Evolutionary conservation across 768 basidiomycete species (phyloP), one percentile per base, ranked within the genome.

Genomic region (Lepiota brunneoincarnata): DNA sequence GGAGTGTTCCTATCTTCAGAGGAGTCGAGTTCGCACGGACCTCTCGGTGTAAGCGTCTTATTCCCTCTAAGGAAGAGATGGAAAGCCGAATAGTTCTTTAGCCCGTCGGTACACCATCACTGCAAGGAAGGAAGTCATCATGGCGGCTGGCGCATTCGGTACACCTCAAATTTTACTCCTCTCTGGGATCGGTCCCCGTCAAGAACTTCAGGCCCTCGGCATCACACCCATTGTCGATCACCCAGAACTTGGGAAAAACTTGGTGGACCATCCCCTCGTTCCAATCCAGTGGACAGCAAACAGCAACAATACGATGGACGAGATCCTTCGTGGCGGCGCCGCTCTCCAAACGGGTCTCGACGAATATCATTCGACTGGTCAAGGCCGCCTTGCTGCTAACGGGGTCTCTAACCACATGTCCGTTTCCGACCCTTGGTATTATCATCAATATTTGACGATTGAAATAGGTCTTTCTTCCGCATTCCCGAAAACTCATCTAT

Each of bases 181-280:
- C 6, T 79, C 78, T 18, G 69, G 69, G 2, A 75, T 81, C 50
- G 80, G 80, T 5, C 69, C 72, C 49, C 51, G 62, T 6, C 43
- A 51, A 0, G 63, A 71, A 15, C 69, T 82, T 6, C 38, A 51
- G 0, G 48, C 62, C 0, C 61, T 77, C n/a, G 74, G 70, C 1
- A 77, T 81, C 56, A 50, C 46, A 11, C 59, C 68, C 9, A 51
- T 75, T 49, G 61, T 78, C 20, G 61, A 76, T 42, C 66, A 73
- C 35, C 68, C 71, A 1, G 70, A 68, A 6, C 77, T 80, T n/a
- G 78, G 78, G 2, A 68, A 72, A 59, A 80, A 80, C 59, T 64
- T 82, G 20, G 72, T 72, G 44, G 79, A 78, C 53, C 75, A 77
- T 47, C 51, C 63, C 11, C 37, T 64, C 23, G 51, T 66, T 11